Evolutionary conservation across 495 filamentous ascomycete species (phyloP), one percentile per base, ranked within the genome.

Genomic region (Trichoderma virens): DNA sequence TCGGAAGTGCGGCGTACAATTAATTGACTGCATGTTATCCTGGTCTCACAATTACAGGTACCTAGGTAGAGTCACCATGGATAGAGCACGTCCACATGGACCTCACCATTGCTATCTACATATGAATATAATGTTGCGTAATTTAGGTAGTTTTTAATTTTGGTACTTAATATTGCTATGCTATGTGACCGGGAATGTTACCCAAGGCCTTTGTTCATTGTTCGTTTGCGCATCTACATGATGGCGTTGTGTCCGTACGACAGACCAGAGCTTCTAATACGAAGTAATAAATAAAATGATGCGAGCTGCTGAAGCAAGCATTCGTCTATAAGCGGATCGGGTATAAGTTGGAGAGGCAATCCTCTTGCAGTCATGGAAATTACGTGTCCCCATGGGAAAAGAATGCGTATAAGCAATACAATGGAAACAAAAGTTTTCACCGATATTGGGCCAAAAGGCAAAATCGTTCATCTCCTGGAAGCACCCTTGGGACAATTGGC

Each of bases 401-500:
- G 27, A 30, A 28, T 30, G 27, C 13, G 51, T 18, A 18, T 16
- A 56, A 56, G 8, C 13, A 8, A 25, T 28, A 1, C 51, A 56
- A 3, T 30, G 25, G 25, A 16, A 30, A 13, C 18, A 13, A n/a
- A 13, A 28, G 25, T 30, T 56, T 18, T 28, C 51, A 28, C 18
- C 16, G 11, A 25, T 30, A 25, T 14, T 2, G 30, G 18, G 25
- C 2, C 14, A 31, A 31, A 23, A 47, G n/a, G 43, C 18, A 47
- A 3, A 1, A 28, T 2, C 20, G 3, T 28, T 56, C 23, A 56
- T 56, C 51, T 56, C 61, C 51, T 65, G 67, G 54, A 34, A 68
- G 69, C 13, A 64, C 67, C 9, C 59, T 56, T 64, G 62, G 71
- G 70, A 62, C 73, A 75, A 2, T 71, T 66, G 27, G 64, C 34